Evolutionary conservation across 768 basidiomycete genomes (phyloP), one percentile per base, ranked within the genome.

Genomic region (Boletus rufocinnamomeus): DNA sequence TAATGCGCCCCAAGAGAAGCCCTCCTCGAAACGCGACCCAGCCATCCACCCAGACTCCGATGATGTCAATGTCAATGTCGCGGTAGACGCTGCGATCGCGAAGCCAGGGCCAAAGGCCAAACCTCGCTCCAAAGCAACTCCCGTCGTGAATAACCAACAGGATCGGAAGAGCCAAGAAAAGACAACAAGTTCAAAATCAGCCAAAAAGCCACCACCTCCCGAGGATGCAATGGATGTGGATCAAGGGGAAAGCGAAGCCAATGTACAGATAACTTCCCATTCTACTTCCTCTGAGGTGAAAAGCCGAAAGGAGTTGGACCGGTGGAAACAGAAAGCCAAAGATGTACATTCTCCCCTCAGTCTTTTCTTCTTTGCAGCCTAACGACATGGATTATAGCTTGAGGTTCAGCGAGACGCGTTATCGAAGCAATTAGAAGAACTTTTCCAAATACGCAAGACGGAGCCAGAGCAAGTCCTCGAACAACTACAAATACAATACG

Each of bases 381-480:
- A 44, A 52, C 47, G 37, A 50, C 52, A 51, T 52, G 23, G 38
- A 43, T 44, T 10, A 30, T 25, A 73, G 72, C 63, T 75, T 3
- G 69, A 80, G 55, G 63, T 65, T n/a, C 80, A 81, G 50, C 77
- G 81, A 25, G 74, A 79, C 32, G 69, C 76, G 27, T 67, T 91
- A 2, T 75, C 77, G 37, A 70, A 75, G 19, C 85, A 87, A 56
- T 61, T 91, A 19, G 82, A 90, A 43, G 84, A 89, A 58, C 68
- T 84, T 8, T 78, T 82, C 52, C 76, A 79, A 35, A 72, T 85
- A 41, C 82, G 88, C 46, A 70, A 77, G 41, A 88, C 89, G 6
- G 91, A 91, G 59, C 74, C 88, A 30, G 89, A 93, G 64, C 74
- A 79, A 56, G 67, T 80, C 16, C 66, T 85, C 50, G 75, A 78